A percentile compares a stretch with the other conserved stretches of the same genome.
Conservation (phyloP, 371 early-diverging fungal species). For the Smittium culicis region DNA sequence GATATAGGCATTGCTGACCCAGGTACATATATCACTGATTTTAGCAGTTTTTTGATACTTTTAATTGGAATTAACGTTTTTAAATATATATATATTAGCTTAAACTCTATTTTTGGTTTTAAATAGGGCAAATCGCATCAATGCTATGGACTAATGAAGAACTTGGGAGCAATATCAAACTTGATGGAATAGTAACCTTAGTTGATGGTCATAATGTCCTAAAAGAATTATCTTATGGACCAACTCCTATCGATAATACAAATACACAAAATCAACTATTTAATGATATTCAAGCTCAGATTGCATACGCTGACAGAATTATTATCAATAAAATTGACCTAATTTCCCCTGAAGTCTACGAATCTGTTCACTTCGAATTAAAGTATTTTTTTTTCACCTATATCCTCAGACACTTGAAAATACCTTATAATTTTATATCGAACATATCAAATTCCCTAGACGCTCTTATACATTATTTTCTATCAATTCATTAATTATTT, state of each 20-base stretch:
- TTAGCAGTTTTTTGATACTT: too few relatives aligned
- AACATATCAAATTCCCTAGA: too few relatives aligned
- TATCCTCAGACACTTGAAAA: background rate
- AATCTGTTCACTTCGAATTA: slow-evolving; percentile 38
- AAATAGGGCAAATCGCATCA: slow-evolving; percentile 68
- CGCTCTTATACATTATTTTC: too few relatives aligned
- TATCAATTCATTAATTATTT: background rate
- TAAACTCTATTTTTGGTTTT: background rate
- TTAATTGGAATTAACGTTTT: too few relatives aligned
- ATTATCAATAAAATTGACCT: slow-evolving; percentile 90
- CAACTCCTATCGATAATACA: background rate
- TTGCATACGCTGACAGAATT: slow-evolving; percentile 89
- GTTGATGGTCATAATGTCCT: slow-evolving; percentile 76
- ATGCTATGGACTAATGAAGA: slow-evolving; percentile 97
- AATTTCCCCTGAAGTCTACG: slow-evolving; percentile 36
- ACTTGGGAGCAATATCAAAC: slow-evolving; percentile 67
- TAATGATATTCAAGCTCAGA: slow-evolving; percentile 54
- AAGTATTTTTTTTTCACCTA: slow-evolving; percentile 2
- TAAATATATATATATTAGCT: too few relatives aligned
- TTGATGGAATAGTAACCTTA: slow-evolving; percentile 87
- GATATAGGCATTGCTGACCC: slow-evolving; percentile 62
- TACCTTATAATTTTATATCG: background rate
- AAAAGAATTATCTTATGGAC: slow-evolving; percentile 27
- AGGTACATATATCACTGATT: too few relatives aligned
- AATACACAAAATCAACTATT: slow-evolving; percentile 22